A percentile compares a stretch with the other conserved stretches of the same genome.
phyloP scores from a whole-genome alignment of 2,329 filamentous ascomycete species.

The Dryadomyces quercivorus region DNA sequence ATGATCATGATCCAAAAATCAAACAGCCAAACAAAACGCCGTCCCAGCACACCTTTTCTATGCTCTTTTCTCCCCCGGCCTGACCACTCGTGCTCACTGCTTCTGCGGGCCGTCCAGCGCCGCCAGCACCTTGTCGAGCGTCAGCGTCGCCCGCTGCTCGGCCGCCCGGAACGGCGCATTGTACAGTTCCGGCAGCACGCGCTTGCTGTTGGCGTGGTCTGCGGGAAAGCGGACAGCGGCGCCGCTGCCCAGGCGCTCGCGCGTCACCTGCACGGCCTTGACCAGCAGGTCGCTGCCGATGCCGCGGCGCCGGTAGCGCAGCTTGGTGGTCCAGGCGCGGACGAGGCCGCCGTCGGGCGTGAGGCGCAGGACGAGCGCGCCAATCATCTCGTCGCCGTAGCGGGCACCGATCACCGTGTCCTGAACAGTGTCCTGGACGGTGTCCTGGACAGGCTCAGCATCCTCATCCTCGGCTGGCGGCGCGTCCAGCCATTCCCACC shows the following conservation, averaged over 20 bases:
- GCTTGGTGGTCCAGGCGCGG: conserved; percentile 68
- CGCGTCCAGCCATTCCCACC: conserved; percentile 50
- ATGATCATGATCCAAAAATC: neutral
- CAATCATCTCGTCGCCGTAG: conserved; percentile 58
- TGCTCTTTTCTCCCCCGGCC: neutral
- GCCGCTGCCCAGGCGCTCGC: conserved; percentile 55
- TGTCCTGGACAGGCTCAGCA: conserved; percentile 30
- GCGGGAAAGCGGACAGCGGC: conserved; percentile 59
- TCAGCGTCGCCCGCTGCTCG: conserved; percentile 44
- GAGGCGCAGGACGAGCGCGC: conserved; percentile 56
- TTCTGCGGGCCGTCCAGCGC: conserved; percentile 37
- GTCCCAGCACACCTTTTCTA: neutral
- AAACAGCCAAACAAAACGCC: neutral
- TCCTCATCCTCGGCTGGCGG: conserved; percentile 9
- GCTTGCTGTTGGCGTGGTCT: conserved; percentile 63
- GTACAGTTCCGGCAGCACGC: conserved; percentile 50
- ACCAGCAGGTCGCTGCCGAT: conserved; percentile 61
- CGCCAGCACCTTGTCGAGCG: conserved; percentile 37
- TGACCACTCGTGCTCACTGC: conserved; percentile 14
- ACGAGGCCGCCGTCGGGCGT: conserved; percentile 53
- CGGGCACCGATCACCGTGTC: conserved; percentile 54
- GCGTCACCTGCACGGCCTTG: conserved; percentile 57
- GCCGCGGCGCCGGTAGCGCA: conserved; percentile 57
- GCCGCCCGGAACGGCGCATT: conserved; percentile 46
- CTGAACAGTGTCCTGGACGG: too few species aligned